A percentile compares a stretch with the other conserved stretches of the same genome.
These are phyloP conservation scores for Lathyrus tuberosus DNA, from an alignment of 306 rosid species.

Conservation along the genomic window DNA sequence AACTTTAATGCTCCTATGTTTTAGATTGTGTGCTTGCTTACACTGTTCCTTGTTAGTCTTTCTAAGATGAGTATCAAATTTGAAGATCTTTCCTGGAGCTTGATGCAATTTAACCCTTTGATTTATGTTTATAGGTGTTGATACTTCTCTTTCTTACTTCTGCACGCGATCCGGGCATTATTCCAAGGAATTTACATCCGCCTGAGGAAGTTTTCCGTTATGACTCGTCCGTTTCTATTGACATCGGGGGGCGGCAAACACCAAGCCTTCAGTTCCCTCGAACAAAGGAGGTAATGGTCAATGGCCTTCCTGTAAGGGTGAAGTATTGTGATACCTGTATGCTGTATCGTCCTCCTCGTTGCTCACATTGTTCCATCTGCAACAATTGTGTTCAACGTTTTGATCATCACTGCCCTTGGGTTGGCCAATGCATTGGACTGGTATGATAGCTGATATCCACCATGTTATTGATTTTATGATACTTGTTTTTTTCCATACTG, in stretches of 20 bases:
- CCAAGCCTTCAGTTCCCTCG: conserved; percentile 83
- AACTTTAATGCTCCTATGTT: not conserved
- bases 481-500: conserved; percentile 8
- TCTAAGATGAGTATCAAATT: conserved; percentile 8
- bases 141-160: conserved; percentile 93
- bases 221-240: conserved; percentile 60
- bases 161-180: conserved; percentile 88
- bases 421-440: conserved; percentile 97
- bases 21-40: conserved; percentile 18
- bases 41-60: not conserved
- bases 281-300: conserved; percentile 74
- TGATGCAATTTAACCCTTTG: conserved; percentile 42
- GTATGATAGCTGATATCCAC: conserved; percentile 49
- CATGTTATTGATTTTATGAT: conserved; percentile 1
- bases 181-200: conserved; percentile 89
- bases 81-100: conserved; percentile 25
- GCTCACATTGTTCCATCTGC: conserved; percentile 98
- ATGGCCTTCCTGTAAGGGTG: conserved; percentile 73
- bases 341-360: conserved; percentile 98
- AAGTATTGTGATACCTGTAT: conserved; percentile 95
- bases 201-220: conserved; percentile 85
- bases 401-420: conserved; percentile 99
- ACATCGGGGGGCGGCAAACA: conserved; percentile 74
- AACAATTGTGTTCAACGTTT: conserved; percentile 96
- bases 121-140: conserved; percentile 72